A percentile compares a stretch with the other conserved stretches of the same genome.
These are phyloP conservation scores for Diospyros lotus DNA, from an alignment of 148 eudicot genomes.

Conservation along the genomic window DNA sequence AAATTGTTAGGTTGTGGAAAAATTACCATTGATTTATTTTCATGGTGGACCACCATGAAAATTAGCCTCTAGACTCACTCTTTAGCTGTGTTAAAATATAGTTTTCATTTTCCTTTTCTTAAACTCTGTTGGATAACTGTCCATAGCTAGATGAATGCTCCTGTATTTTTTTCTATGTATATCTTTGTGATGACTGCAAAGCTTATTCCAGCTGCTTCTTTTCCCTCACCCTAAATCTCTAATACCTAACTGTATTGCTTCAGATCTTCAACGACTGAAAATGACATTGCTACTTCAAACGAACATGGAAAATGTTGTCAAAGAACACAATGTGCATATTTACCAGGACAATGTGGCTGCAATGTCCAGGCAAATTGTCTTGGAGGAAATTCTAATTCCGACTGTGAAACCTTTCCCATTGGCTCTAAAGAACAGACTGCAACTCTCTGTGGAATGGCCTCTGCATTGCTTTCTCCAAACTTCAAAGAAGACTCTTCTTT, in stretches of 20 bases:
- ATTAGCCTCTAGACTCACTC: too few relatives aligned
- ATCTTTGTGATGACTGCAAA: background rate
- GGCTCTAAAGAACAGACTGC: slow-evolving; percentile 21
- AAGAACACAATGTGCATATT: slow-evolving; percentile 24
- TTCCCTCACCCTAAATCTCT: background rate
- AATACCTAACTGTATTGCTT: slow-evolving; percentile 5
- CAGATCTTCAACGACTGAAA: slow-evolving; percentile 31
- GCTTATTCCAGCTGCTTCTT: background rate
- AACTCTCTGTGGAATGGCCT: slow-evolving; percentile 21
- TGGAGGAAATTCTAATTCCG: slow-evolving; percentile 18
- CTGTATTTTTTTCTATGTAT: background rate
- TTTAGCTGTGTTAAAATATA: too few relatives aligned
- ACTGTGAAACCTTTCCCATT: slow-evolving; percentile 12
- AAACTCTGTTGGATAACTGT: too few relatives aligned
- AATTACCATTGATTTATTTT: too few relatives aligned
- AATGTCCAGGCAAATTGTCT: slow-evolving; percentile 17
- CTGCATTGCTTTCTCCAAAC: slow-evolving; percentile 19
- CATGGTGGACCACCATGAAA: too few relatives aligned
- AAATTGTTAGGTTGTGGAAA: too few relatives aligned
- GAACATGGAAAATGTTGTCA: slow-evolving; percentile 26
- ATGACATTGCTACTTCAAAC: slow-evolving; percentile 18
- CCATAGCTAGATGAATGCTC: too few relatives aligned
- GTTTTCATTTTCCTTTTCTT: too few relatives aligned
- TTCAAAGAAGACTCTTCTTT: slow-evolving; percentile 18
- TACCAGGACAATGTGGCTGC: slow-evolving; percentile 25